Conservation (phyloP, 768 basidiomycete genomes). For the Auricularia auricula-judae region DNA sequence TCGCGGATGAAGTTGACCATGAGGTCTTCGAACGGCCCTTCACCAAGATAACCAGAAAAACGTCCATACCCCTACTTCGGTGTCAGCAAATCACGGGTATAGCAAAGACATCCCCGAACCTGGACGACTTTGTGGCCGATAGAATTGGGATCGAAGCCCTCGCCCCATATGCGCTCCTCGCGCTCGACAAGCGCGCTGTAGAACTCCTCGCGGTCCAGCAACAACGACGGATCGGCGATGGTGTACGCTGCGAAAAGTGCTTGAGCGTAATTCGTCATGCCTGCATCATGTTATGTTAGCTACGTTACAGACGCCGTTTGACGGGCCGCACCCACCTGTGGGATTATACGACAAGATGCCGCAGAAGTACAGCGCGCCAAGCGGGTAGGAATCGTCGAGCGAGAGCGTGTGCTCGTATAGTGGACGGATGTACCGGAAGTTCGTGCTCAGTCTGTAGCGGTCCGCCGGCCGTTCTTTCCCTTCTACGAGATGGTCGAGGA, state of each 20-base stretch:
- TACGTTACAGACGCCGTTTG: no score
- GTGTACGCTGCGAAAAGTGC: conserved; percentile 34
- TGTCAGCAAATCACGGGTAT: background rate
- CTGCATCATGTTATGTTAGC: background rate
- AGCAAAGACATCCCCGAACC: no score
- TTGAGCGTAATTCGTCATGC: conserved; percentile 25
- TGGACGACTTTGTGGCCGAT: no score
- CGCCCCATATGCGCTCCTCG: conserved; percentile 28
- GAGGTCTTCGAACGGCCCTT: background rate
- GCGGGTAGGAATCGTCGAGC: conserved; percentile 33
- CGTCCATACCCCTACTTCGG: background rate
- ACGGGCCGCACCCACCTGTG: background rate
- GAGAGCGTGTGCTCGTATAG: conserved; percentile 43
- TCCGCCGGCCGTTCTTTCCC: background rate
- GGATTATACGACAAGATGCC: conserved; percentile 34
- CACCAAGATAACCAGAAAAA: background rate
- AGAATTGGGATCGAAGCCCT: conserved; percentile 32
- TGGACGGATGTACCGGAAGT: conserved; percentile 46
- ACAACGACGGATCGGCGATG: conserved; percentile 30
- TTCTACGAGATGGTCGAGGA: conserved; percentile 20
- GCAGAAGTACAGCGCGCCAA: conserved; percentile 43
- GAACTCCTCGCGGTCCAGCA: conserved; percentile 30
- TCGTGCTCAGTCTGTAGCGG: conserved; percentile 27
- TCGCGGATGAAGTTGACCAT: background rate
- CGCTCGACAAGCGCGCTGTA: conserved; percentile 27